These are phyloP conservation scores for Lachnellula occidentalis DNA, from an alignment of 2,329 filamentous ascomycete genomes.

Conservation along the genomic window DNA sequence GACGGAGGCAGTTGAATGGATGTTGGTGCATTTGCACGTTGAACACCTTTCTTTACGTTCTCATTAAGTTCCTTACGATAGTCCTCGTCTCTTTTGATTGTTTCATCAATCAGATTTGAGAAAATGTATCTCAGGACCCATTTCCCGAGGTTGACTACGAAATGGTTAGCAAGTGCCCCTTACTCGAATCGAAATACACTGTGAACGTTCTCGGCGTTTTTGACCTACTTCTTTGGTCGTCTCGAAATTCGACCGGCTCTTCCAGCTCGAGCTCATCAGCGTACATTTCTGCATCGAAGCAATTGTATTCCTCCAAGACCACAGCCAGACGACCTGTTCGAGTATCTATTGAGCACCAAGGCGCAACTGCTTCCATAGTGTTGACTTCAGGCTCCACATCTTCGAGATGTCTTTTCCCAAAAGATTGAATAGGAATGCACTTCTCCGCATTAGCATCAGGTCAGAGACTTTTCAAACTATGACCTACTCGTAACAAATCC, in stretches of 20 bases:
- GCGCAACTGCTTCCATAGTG: constrained; percentile 80
- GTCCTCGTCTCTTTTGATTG: constrained; percentile 73
- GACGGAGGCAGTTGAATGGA: constrained; percentile 53
- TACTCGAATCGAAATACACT: neutral
- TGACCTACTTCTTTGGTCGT: constrained; percentile 82
- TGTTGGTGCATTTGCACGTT: constrained; percentile 51
- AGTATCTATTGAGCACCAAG: constrained; percentile 94
- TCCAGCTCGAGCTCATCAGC: constrained; percentile 78
- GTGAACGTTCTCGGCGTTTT: neutral
- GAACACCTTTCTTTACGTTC: constrained; percentile 52
- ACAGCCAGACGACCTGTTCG: constrained; percentile 89
- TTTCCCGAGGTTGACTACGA: constrained; percentile 86
- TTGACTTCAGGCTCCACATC: constrained; percentile 86
- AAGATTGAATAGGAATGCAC: constrained; percentile 85
- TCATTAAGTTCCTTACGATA: constrained; percentile 66
- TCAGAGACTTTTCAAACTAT: constrained; percentile 14
- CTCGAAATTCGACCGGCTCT: constrained; percentile 73
- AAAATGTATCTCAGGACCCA: constrained; percentile 95
- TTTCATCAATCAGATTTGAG: constrained; percentile 80
- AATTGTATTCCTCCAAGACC: constrained; percentile 87
- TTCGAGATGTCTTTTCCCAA: constrained; percentile 88
- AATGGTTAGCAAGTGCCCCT: constrained; percentile 23
- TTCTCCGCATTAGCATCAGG: constrained; percentile 34
- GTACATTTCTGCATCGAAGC: constrained; percentile 96
- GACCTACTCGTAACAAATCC: constrained; percentile 76